A percentile compares a stretch with the other conserved stretches of the same genome.
phyloP scores from a whole-genome alignment of 805 yeast genomes.

The Myxozyma mucilagina region DNA sequence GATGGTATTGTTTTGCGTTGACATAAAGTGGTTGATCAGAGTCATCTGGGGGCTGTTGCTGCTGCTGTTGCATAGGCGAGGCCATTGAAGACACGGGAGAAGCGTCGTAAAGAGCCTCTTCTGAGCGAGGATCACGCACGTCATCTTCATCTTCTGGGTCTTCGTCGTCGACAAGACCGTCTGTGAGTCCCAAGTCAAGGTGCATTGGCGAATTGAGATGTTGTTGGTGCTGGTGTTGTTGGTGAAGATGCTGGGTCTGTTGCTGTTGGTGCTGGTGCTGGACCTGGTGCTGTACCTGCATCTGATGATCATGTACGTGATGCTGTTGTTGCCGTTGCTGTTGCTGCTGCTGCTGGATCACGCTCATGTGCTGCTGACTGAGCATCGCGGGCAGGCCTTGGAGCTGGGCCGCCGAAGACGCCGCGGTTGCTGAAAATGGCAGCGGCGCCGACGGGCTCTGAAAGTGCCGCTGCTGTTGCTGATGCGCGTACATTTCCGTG shows the following conservation, averaged over 20 bases:
- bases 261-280: conserved; percentile 2
- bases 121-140: not conserved
- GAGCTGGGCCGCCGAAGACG: conserved; percentile 9
- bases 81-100: conserved; percentile 21
- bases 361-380: conserved; percentile 19
- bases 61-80: conserved; percentile 17
- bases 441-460: conserved; percentile 16
- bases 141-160: conserved; percentile 15
- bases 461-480: conserved; percentile 30
- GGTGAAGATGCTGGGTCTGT: not conserved
- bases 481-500: conserved; percentile 25
- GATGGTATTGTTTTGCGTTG: conserved; percentile 95
- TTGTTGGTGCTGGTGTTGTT: conserved; percentile 13
- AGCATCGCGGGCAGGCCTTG: conserved; percentile 17
- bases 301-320: conserved; percentile 19
- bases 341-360: conserved; percentile 15
- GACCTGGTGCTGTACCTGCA: conserved; percentile 3
- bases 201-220: conserved; percentile 11
- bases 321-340: conserved; percentile 17
- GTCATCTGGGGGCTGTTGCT: conserved; percentile 22
- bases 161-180: conserved; percentile 21
- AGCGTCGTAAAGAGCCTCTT: conserved; percentile 10
- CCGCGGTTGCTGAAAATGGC: conserved; percentile 10
- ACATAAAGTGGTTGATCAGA: conserved; percentile 93
- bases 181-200: conserved; percentile 17